Evolutionary conservation across 768 basidiomycete species (phyloP), one percentile per base, ranked within the genome.

Genomic region (Trametes elegans): DNA sequence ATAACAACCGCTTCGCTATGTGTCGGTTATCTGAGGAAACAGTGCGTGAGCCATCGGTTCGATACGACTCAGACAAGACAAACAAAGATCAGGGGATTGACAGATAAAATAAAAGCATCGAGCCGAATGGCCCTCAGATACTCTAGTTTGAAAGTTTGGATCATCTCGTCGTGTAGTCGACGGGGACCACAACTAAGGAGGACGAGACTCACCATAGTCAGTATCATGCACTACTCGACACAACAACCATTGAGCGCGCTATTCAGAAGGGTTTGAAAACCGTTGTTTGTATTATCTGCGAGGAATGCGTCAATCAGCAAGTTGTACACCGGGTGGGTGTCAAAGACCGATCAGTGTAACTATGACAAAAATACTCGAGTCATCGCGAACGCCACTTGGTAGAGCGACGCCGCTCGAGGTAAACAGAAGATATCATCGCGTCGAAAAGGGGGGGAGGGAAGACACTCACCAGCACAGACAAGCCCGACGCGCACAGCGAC

Each of bases 91-190:
- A 88, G 86, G 77, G 76, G 80, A 82, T 78, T 77, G 76, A 78
- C 74, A 80, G 79, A 76, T 74, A 78, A 64, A 69, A 57, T 78
- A 57, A 85, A 84, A 89, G 80, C 88, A 90, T 85, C 64, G 85
- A 74, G 81, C 79, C 70, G 7, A 34, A 5, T 63, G 59, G 77
- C 83, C 71, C 88, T 91, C 88, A 90, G 79, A 90, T 84, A 91
- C 88, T 90, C 88, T 91, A 91, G 88, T 91, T 91, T 91, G 88
- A 87, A 82, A 79, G 71, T 65, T 74, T 72, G 76, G 67, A 71
- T 89, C 86, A 85, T 87, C 84, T 48, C 57, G 47, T 60, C 56
- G 43, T 53, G 45, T 52, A 43, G 9, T 40, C 11, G 62, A 65
- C 56, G 40, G 58, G 40, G 46, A 32, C 41, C 24, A 19, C 35